Base-by-base conservation (phyloP, 768 basidiomycete genomes). In the Suillus ampliporus region DNA sequence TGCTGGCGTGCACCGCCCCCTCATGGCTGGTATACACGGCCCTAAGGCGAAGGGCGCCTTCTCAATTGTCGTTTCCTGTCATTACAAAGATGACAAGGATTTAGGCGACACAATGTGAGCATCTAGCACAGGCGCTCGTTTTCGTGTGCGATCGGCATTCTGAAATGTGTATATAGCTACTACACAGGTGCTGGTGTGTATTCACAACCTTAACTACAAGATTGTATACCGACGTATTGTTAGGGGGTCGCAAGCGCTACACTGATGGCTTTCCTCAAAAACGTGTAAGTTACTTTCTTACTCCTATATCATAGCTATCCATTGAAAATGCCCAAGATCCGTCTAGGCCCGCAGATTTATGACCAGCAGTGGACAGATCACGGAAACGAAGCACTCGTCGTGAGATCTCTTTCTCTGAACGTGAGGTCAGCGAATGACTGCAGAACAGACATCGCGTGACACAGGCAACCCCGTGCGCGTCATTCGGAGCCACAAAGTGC, bases 401-500 rank as follows among this genome's bases (percentile, higher is more conserved):
- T 76, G 46, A 14, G 69, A 38, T 19, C 21, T 11, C 31, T 60
- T 5, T 8, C 4, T 31, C 14, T 10, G 14, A 1, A 35, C 4
- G 19, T 40, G 15, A 26, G 35, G 5, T 46, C 23, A 8, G 15
- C 5, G 11, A 58, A 41, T 37, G 56, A 38, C 51, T 34, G 23
- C 51, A 40, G 34, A 11, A 38, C 34, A 76, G 76, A 17, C 53
- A 21, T 76, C 76, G 2, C 54, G 21, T n/a, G 14, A 44, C 0
- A 74, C 68, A 14, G 61, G 63, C 43, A 61, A 66, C 0, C 69
- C 71, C 2, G 58, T 76, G 9, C 66, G 74, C n/a, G 69, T 77
- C 17, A 37, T 76, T 38, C 68, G 74, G 19, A 72, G 74, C 9
- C 63, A 4, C 19, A 68, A 5, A 9, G 52, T 58, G 37, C 15